These are phyloP conservation scores for Martiniozyma asiatica DNA, from an alignment of 1,139 yeast genomes.

Conservation along the genomic window DNA sequence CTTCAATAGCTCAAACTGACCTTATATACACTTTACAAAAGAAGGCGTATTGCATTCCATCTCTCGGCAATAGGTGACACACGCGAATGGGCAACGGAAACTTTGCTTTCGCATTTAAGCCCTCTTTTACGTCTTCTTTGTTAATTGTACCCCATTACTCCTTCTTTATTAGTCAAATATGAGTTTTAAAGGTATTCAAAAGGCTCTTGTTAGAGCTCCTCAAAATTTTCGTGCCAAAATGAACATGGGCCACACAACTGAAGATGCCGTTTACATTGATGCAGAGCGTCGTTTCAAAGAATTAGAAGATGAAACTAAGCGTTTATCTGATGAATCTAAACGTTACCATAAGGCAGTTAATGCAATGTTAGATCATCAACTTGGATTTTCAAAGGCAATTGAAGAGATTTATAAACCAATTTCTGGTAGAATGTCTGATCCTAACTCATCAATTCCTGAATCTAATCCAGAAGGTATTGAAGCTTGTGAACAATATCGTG, in stretches of 20 bases:
- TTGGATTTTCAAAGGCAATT: conserved; percentile 85
- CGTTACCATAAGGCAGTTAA: conserved; percentile 84
- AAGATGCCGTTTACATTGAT: conserved; percentile 82
- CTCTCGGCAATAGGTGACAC: no score
- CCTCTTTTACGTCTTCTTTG: no score
- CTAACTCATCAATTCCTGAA: conserved; percentile 72
- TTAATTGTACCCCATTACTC: no score
- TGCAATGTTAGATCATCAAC: conserved; percentile 86
- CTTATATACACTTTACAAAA: no score
- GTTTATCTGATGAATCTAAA: conserved; percentile 79
- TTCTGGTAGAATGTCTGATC: conserved; percentile 83
- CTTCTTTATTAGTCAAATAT: no score
- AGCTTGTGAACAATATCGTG: conserved; percentile 87
- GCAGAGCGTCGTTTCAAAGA: conserved; percentile 95
- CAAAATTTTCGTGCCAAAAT: conserved; percentile 66
- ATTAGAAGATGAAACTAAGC: conserved; percentile 78
- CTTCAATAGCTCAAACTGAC: no score
- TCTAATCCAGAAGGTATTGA: conserved; percentile 94
- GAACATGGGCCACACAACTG: conserved; percentile 76
- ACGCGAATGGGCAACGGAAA: no score
- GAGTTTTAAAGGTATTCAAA: conserved; percentile 92
- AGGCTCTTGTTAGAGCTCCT: conserved; percentile 78
- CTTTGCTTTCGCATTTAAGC: no score
- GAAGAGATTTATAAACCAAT: conserved; percentile 96
- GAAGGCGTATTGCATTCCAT: no score